Conservation (phyloP, 2,329 filamentous ascomycete species). For the Colletotrichum liriopes region DNA sequence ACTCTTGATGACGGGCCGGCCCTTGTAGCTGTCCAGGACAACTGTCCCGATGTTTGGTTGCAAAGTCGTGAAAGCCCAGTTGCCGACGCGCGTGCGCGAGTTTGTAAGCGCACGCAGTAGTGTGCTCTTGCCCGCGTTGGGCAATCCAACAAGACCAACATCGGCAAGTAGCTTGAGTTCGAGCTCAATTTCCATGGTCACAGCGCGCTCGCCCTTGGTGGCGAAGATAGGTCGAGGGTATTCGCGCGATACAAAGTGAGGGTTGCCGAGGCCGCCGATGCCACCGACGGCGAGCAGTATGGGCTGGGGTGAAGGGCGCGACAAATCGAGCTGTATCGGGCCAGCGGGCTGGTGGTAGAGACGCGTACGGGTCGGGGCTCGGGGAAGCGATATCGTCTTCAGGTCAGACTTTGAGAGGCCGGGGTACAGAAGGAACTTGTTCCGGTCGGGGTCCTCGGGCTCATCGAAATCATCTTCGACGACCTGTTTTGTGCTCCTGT, state of each 20-base stretch:
- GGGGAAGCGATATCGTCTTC: conserved; percentile 66
- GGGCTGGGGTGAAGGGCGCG: conserved; percentile 83
- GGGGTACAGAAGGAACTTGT: conserved; percentile 91
- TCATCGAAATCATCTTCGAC: conserved; percentile 56
- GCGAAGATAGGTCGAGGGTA: conserved; percentile 87
- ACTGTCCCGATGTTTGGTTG: conserved; percentile 97
- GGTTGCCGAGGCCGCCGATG: conserved; percentile 91
- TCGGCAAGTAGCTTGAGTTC: conserved; percentile 97
- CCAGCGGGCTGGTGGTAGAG: conserved; percentile 78
- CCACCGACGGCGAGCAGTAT: conserved; percentile 90
- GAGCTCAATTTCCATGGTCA: conserved; percentile 85
- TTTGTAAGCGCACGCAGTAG: conserved; percentile 89
- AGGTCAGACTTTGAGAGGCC: conserved; percentile 81
- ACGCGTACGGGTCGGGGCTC: conserved; percentile 66
- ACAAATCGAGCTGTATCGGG: conserved; percentile 82
- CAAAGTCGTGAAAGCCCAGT: conserved; percentile 97
- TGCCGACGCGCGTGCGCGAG: conserved; percentile 89
- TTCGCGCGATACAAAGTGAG: conserved; percentile 88
- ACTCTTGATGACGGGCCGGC: conserved; percentile 72
- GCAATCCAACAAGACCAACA: conserved; percentile 92
- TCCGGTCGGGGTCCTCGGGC: conserved; percentile 65
- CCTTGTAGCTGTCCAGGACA: conserved; percentile 88
- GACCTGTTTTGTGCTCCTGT: conserved; percentile 14
- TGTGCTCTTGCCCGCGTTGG: conserved; percentile 97
- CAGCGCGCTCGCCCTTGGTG: conserved; percentile 85